Evolutionary conservation across 176 grass and related monocot species (phyloP).

Genomic region (Raddia distichophylla): DNA sequence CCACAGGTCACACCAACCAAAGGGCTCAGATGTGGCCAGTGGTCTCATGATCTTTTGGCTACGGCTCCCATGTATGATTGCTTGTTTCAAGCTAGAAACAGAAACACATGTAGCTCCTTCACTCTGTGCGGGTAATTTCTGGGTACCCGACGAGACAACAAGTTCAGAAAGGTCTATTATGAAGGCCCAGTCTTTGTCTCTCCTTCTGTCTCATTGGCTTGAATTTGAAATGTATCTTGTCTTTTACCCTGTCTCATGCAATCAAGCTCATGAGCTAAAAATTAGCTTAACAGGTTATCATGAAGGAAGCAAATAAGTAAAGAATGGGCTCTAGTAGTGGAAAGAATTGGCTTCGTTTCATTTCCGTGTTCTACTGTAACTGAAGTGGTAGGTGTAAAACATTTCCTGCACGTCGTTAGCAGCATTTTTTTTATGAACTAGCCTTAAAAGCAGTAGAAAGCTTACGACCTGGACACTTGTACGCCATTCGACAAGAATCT

Average conservation of each 20-base stretch:
- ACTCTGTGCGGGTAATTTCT: slow-evolving; percentile 30
- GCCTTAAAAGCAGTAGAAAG: background rate
- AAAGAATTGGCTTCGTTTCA: slow-evolving; percentile 29
- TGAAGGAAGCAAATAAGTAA: background rate
- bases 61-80: slow-evolving; percentile 23
- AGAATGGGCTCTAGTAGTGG: background rate
- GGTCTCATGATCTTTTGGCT: slow-evolving; percentile 45
- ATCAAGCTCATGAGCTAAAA: background rate
- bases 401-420: slow-evolving; percentile 17
- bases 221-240: background rate
- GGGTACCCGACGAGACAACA: background rate
- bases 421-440: background rate
- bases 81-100: slow-evolving; percentile 53
- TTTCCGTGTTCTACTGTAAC: slow-evolving; percentile 16
- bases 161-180: slow-evolving; percentile 24
- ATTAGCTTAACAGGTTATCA: background rate
- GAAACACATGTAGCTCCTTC: slow-evolving; percentile 33
- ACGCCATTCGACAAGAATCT: slow-evolving; percentile 50
- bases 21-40: slow-evolving; percentile 50
- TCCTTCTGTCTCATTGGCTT: slow-evolving; percentile 18
- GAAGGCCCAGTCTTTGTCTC: slow-evolving; percentile 10
- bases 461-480: background rate
- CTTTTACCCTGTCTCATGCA: background rate
- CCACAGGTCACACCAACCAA: slow-evolving; percentile 39
- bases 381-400: background rate